These are phyloP conservation scores for Ceratocystiopsis sp. DNA, from an alignment of 2,329 filamentous ascomycete genomes.

Conservation along the genomic window DNA sequence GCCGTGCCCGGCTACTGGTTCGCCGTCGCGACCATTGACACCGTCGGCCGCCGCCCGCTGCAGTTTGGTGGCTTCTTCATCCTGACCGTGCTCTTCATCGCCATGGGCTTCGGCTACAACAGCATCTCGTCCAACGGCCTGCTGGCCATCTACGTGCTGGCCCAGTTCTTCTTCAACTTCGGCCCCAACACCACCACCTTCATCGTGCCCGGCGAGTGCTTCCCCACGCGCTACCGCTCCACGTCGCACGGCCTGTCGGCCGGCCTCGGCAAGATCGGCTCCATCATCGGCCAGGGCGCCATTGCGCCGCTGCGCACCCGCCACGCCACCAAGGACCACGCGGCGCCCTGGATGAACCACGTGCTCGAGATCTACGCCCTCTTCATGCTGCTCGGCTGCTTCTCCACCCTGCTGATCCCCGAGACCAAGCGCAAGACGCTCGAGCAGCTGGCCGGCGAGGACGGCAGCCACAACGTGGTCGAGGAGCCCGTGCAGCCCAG, in stretches of 20 bases:
- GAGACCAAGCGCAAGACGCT: conserved; percentile 62
- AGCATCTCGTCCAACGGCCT: conserved; percentile 33
- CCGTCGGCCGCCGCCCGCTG: conserved; percentile 59
- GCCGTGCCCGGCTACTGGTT: conserved; percentile 76
- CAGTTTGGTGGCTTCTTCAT: conserved; percentile 48
- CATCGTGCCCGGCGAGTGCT: conserved; percentile 38
- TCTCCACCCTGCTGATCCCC: conserved; percentile 52
- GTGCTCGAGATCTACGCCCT: conserved; percentile 59
- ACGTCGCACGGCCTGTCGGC: conserved; percentile 41
- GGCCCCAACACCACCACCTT: conserved; percentile 41
- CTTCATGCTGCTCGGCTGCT: conserved; percentile 59
- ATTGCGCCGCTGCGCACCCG: conserved; percentile 35
- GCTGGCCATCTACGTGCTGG: conserved; percentile 35
- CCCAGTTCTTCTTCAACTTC: conserved; percentile 45
- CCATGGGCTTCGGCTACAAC: conserved; percentile 47
- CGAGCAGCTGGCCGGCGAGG: conserved; percentile 34
- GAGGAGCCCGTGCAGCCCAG: neutral
- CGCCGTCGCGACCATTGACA: conserved; percentile 53
- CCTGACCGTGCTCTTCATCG: conserved; percentile 41
- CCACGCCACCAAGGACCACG: conserved; percentile 21
- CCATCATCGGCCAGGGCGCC: conserved; percentile 39
- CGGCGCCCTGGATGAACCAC: conserved; percentile 54
- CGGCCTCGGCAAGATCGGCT: conserved; percentile 36
- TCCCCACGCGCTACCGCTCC: conserved; percentile 38
- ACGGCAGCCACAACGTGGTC: conserved; percentile 4